phyloP scores from a whole-genome alignment of 768 basidiomycete genomes.

The Pleurotus tuber-regium region DNA sequence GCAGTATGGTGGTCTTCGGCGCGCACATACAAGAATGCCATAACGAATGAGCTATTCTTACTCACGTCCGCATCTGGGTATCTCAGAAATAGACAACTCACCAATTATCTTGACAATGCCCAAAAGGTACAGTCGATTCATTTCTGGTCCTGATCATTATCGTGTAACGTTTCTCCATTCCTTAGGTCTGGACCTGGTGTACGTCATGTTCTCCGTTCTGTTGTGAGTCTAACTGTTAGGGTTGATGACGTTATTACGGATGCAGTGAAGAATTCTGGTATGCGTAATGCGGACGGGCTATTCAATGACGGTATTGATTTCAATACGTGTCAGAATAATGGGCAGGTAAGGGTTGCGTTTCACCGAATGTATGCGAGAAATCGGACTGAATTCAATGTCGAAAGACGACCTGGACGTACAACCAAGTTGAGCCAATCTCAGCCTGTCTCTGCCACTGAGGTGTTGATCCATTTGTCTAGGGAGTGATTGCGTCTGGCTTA shows the following conservation, averaged over 20 bases:
- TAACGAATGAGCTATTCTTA: slow-evolving; percentile 59
- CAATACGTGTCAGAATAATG: slow-evolving; percentile 39
- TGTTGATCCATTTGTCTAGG: slow-evolving; percentile 26
- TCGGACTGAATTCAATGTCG: too few relatives aligned
- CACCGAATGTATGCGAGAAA: too few relatives aligned
- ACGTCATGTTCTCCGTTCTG: too few relatives aligned
- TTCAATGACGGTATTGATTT: slow-evolving; percentile 44
- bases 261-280: slow-evolving; percentile 39
- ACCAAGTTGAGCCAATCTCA: slow-evolving; percentile 35
- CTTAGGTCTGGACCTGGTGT: slow-evolving; percentile 36
- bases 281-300: slow-evolving; percentile 43
- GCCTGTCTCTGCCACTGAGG: too few relatives aligned
- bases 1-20: slow-evolving; percentile 57
- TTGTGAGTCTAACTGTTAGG: neutral
- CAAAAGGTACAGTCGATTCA: slow-evolving; percentile 33
- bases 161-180: too few relatives aligned
- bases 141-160: neutral
- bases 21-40: slow-evolving; percentile 57
- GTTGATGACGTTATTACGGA: slow-evolving; percentile 4
- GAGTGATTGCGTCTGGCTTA: slow-evolving; percentile 54
- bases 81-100: slow-evolving; percentile 31
- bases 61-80: slow-evolving; percentile 48
- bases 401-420: slow-evolving; percentile 60
- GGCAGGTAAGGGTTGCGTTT: slow-evolving; percentile 30
- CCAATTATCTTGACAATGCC: slow-evolving; percentile 45